Evolutionary conservation across 352 stramenopile genomes (phyloP).

Genomic region (Aphanomyces astaci): DNA sequence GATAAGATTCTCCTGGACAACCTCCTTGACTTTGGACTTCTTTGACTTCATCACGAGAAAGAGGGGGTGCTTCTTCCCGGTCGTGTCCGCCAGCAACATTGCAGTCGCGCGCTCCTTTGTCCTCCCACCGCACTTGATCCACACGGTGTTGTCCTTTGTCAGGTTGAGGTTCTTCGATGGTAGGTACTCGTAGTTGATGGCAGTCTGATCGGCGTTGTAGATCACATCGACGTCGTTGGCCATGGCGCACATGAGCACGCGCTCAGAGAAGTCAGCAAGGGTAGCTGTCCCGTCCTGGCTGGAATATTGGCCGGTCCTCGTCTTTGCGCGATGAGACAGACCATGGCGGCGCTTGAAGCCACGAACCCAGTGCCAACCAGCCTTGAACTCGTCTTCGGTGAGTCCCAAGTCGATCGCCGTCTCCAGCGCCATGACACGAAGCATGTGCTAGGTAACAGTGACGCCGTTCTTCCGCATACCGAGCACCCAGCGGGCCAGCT

Average conservation of each 20-base stretch:
- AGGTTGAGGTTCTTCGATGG: slow-evolving; percentile 24
- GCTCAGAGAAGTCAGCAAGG: neutral
- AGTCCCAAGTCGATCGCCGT: slow-evolving; percentile 12
- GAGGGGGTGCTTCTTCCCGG: slow-evolving; percentile 18
- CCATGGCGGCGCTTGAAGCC: slow-evolving; percentile 23
- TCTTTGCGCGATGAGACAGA: slow-evolving; percentile 11
- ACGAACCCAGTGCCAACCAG: slow-evolving; percentile 1
- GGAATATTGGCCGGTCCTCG: neutral
- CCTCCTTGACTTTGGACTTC: neutral
- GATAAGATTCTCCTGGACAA: neutral
- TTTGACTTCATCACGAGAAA: slow-evolving; percentile 27
- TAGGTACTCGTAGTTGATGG: slow-evolving; percentile 31
- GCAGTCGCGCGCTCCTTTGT: slow-evolving; percentile 25
- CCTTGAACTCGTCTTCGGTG: neutral
- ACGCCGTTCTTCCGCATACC: slow-evolving; percentile 23
- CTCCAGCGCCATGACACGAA: slow-evolving; percentile 22
- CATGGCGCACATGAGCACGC: neutral
- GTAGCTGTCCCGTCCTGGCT: neutral
- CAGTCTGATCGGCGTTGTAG: slow-evolving; percentile 31
- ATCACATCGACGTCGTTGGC: neutral
- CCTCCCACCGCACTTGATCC: slow-evolving; percentile 24
- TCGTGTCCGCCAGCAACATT: slow-evolving; percentile 26
- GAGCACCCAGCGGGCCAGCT: slow-evolving; percentile 27
- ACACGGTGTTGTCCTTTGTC: slow-evolving; percentile 23
- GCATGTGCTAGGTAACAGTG: slow-evolving; percentile 27